These are phyloP conservation scores for Sporobolomyces phaffii DNA, from an alignment of 768 basidiomycete genomes.

Conservation along the genomic window DNA sequence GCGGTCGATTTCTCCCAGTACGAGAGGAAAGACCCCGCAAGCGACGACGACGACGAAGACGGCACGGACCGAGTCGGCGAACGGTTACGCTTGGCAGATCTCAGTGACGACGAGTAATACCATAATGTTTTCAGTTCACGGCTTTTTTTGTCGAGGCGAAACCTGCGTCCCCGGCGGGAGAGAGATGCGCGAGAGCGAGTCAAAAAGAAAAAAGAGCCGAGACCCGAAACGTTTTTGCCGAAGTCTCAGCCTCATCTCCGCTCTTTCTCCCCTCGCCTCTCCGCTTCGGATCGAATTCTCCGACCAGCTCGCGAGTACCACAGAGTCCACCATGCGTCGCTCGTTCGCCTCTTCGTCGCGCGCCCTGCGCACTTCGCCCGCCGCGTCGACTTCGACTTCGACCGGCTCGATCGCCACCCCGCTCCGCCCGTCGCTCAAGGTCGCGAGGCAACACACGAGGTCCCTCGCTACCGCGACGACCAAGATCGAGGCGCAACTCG, in stretches of 20 bases:
- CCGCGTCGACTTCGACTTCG: neutral
- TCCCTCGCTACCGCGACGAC: conserved; percentile 19
- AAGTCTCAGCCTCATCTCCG: neutral
- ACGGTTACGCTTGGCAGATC: conserved; percentile 45
- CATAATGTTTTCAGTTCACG: no score
- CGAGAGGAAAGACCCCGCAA: conserved; percentile 58
- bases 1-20: conserved; percentile 86
- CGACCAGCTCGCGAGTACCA: no score
- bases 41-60: conserved; percentile 58
- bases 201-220: no score
- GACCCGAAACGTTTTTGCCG: no score
- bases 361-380: conserved; percentile 7
- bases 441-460: neutral
- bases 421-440: neutral
- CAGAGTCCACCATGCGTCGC: conserved; percentile 8
- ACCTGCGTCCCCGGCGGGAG: no score
- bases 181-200: neutral
- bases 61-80: conserved; percentile 66
- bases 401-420: neutral
- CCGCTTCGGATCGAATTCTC: neutral
- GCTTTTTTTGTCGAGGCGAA: no score
- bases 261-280: neutral
- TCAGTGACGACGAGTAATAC: conserved; percentile 78
- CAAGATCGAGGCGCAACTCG: conserved; percentile 21
- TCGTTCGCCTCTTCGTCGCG: conserved; percentile 24